Evolutionary conservation across 2,329 filamentous ascomycete genomes (phyloP).

Genomic region (Alternaria sp.): DNA sequence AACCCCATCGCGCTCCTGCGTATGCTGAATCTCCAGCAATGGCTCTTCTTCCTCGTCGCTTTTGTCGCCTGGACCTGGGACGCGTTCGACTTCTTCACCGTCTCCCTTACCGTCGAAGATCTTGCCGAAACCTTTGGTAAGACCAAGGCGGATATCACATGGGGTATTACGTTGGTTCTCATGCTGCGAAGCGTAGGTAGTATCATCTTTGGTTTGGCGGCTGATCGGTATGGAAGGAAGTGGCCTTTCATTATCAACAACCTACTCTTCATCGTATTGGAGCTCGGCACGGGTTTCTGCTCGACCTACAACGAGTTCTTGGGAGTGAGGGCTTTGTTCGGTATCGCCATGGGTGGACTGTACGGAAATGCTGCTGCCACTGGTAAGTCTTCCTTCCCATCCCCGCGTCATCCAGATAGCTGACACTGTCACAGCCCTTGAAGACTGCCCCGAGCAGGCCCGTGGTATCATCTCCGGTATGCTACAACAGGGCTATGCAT

Average conservation of each 20-base stretch:
- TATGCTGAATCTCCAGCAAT: slow-evolving; percentile 61
- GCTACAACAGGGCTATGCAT: slow-evolving; percentile 69
- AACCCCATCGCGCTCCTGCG: slow-evolving; percentile 61
- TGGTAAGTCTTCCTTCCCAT: slow-evolving; percentile 19
- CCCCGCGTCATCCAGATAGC: not conserved
- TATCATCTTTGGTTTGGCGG: slow-evolving; percentile 61
- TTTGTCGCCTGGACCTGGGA: slow-evolving; percentile 57
- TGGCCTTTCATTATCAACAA: slow-evolving; percentile 67
- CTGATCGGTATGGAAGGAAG: slow-evolving; percentile 63
- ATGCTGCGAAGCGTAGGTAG: slow-evolving; percentile 68
- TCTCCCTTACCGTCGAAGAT: slow-evolving; percentile 61
- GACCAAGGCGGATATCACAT: slow-evolving; percentile 65
- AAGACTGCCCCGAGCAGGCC: slow-evolving; percentile 65
- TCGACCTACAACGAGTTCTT: slow-evolving; percentile 65
- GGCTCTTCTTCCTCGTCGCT: slow-evolving; percentile 62
- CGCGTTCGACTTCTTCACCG: slow-evolving; percentile 68
- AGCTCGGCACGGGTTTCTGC: slow-evolving; percentile 66
- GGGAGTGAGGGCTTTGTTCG: slow-evolving; percentile 65
- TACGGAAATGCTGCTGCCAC: slow-evolving; percentile 68
- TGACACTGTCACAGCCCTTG: slow-evolving; percentile 53
- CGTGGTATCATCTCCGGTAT: slow-evolving; percentile 67
- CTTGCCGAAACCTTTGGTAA: slow-evolving; percentile 62
- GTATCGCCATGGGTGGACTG: slow-evolving; percentile 69
- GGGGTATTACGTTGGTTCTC: slow-evolving; percentile 57
- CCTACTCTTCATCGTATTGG: slow-evolving; percentile 65